Evolutionary conservation across 257 asterid genomes (phyloP).

Genomic region (Cinchona pubescens): DNA sequence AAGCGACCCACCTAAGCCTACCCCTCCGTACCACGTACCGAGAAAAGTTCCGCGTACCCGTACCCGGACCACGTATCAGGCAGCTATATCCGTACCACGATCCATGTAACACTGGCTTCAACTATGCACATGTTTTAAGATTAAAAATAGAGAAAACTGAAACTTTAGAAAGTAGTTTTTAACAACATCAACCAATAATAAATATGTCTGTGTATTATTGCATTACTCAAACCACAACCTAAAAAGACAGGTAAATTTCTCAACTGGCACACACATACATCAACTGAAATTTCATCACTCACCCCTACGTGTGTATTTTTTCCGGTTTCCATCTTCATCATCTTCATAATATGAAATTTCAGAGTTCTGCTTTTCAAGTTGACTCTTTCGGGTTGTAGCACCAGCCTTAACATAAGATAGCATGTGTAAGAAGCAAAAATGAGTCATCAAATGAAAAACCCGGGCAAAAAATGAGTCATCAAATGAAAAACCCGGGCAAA

Average conservation of each 20-base stretch:
- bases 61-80: no score
- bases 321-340: slow-evolving; percentile 80
- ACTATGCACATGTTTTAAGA: not conserved
- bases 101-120: not conserved
- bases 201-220: not conserved
- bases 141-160: not conserved
- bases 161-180: not conserved
- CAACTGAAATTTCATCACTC: slow-evolving; percentile 18
- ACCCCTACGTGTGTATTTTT: slow-evolving; percentile 89
- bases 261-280: not conserved
- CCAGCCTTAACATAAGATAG: slow-evolving; percentile 50
- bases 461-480: not conserved
- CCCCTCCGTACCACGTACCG: no score
- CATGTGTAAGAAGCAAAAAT: slow-evolving; percentile 13
- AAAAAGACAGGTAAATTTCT: not conserved
- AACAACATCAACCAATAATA: not conserved
- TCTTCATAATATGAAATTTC: slow-evolving; percentile 78
- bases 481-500: not conserved
- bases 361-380: slow-evolving; percentile 72
- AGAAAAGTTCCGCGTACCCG: no score
- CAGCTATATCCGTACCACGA: no score
- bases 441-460: not conserved
- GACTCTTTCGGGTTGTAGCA: slow-evolving; percentile 81
- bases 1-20: no score
- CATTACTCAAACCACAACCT: not conserved